Evolutionary conservation across 768 basidiomycete species (phyloP).

Genomic region (Roridomyces roridus): DNA sequence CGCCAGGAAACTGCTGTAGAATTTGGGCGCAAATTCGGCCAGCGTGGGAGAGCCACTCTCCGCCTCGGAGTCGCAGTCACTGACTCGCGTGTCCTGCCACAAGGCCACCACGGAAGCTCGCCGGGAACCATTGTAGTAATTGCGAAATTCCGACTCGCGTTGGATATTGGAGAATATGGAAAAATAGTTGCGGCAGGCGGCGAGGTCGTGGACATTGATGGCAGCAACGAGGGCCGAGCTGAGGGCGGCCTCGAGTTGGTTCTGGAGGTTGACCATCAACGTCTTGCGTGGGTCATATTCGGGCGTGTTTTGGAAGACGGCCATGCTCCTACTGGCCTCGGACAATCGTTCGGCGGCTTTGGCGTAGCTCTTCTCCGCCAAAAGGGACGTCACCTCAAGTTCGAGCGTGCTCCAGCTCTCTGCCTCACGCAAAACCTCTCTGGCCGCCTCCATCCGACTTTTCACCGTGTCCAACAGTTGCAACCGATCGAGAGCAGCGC

Average conservation of each 20-base stretch:
- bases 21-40: slow-evolving; percentile 71
- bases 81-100: slow-evolving; percentile 70
- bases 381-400: slow-evolving; percentile 86
- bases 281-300: slow-evolving; percentile 88
- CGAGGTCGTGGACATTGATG: slow-evolving; percentile 78
- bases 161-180: slow-evolving; percentile 91
- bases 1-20: slow-evolving; percentile 72
- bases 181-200: slow-evolving; percentile 79
- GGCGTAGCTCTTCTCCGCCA: slow-evolving; percentile 77
- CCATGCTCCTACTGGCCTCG: slow-evolving; percentile 89
- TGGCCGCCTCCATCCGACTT: slow-evolving; percentile 83
- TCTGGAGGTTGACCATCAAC: slow-evolving; percentile 91
- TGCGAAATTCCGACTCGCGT: slow-evolving; percentile 89
- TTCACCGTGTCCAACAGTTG: slow-evolving; percentile 85
- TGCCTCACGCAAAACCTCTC: slow-evolving; percentile 91
- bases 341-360: slow-evolving; percentile 93
- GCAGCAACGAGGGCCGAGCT: slow-evolving; percentile 91
- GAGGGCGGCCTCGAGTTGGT: slow-evolving; percentile 92
- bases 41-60: slow-evolving; percentile 47
- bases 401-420: slow-evolving; percentile 98
- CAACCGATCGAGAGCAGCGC: slow-evolving; percentile 75
- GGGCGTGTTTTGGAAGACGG: slow-evolving; percentile 90
- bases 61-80: slow-evolving; percentile 52
- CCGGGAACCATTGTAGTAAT: slow-evolving; percentile 91
- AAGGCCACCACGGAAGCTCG: slow-evolving; percentile 64